phyloP scores from a whole-genome alignment of 306 rosid species.

The Citrullus colocynthis region DNA sequence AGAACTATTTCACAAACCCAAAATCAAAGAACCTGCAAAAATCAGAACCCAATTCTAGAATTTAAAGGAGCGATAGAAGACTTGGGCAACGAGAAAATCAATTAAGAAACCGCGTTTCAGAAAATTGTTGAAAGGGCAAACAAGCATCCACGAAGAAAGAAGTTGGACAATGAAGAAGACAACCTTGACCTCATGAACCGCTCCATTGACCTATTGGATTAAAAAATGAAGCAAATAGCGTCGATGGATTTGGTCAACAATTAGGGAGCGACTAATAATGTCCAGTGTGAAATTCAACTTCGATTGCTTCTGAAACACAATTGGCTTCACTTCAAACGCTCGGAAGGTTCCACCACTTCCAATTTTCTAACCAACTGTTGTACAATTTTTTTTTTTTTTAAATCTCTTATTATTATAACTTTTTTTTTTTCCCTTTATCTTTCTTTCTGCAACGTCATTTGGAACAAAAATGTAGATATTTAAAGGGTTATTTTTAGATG shows the following conservation, averaged over 20 bases:
- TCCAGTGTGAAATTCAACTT: neutral
- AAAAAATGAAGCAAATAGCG: neutral
- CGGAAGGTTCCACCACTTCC: neutral
- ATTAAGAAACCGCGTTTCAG: slow-evolving; percentile 31
- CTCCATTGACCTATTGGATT: neutral
- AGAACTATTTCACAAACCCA: slow-evolving; percentile 5
- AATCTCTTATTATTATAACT: too few species aligned
- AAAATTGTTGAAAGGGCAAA: slow-evolving; percentile 24
- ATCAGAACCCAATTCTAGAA: neutral
- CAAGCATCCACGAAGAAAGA: neutral
- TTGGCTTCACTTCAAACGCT: neutral
- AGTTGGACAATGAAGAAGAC: neutral
- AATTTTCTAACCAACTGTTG: neutral
- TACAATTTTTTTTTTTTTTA: neutral
- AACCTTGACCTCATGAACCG: neutral
- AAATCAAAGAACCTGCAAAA: neutral
- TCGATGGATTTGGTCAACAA: neutral
- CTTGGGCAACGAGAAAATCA: slow-evolving; percentile 8
- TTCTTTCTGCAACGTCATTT: too few species aligned
- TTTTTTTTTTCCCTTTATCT: too few species aligned
- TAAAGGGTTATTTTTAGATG: too few species aligned
- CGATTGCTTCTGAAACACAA: neutral
- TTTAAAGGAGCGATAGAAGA: slow-evolving; percentile 13
- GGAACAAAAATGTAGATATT: too few species aligned
- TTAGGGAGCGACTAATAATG: neutral